These are phyloP conservation scores for Xylaria sp. DNA, from an alignment of 2,329 filamentous ascomycete species.

Conservation along the genomic window DNA sequence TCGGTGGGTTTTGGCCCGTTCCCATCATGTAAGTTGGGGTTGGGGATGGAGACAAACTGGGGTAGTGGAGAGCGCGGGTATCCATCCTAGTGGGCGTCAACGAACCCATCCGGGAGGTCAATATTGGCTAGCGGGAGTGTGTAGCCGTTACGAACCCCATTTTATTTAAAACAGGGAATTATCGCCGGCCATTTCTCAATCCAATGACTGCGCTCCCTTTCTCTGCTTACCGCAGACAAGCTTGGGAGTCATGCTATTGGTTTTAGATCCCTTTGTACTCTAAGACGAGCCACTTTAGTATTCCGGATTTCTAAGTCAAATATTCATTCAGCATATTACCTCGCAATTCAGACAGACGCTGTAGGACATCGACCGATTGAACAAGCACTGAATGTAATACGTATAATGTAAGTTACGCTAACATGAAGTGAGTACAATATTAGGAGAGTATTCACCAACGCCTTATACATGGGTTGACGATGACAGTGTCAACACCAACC, in stretches of 20 bases:
- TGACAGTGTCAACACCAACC: not conserved
- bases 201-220: not conserved
- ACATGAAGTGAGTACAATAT: not conserved
- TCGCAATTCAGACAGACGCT: not conserved
- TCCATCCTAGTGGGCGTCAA: not conserved
- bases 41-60: constrained; percentile 5
- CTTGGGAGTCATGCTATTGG: not conserved
- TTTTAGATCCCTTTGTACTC: not conserved
- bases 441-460: not conserved
- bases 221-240: not conserved
- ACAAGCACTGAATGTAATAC: not conserved
- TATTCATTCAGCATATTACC: not conserved
- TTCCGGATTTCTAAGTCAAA: not conserved
- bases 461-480: not conserved
- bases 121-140: not conserved
- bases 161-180: constrained; percentile 8
- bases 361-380: not conserved
- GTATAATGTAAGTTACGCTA: too few relatives aligned
- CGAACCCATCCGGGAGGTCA: not conserved
- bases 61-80: constrained; percentile 13
- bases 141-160: not conserved
- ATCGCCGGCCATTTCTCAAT: not conserved
- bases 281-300: not conserved
- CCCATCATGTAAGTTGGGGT: constrained; percentile 4
- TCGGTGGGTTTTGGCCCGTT: constrained; percentile 32